Percentiles rank a stretch among this genome's conserved stretches.
phyloP scores from a whole-genome alignment of 345 rosid species.

The Eucalyptus cloeziana region DNA sequence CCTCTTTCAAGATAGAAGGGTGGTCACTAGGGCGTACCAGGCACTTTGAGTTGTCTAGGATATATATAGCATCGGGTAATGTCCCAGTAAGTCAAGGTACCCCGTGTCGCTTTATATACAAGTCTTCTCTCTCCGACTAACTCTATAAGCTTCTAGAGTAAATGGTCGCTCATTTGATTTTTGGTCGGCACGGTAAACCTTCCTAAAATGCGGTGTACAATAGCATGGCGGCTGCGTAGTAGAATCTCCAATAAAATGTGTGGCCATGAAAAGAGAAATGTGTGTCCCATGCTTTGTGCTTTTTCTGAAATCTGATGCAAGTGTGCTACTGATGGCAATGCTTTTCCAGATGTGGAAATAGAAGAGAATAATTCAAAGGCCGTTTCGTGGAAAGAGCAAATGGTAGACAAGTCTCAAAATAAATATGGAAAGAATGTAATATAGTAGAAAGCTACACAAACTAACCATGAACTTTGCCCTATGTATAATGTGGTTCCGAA shows the following conservation, averaged over 20 bases:
- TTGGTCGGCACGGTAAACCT: background rate
- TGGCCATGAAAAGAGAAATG: background rate
- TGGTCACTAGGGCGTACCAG: no score
- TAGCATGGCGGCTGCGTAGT: background rate
- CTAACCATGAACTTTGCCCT: no score
- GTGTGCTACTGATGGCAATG: background rate
- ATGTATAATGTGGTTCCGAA: background rate
- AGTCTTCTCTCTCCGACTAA: background rate
- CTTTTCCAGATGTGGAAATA: background rate
- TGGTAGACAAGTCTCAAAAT: background rate
- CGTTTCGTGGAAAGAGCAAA: background rate
- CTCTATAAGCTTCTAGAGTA: background rate
- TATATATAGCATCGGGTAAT: background rate
- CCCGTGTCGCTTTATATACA: rapidly evolving
- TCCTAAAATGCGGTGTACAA: background rate
- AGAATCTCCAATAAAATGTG: background rate
- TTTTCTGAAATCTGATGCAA: background rate
- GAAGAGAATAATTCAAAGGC: background rate
- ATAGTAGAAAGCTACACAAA: background rate
- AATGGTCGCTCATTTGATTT: background rate
- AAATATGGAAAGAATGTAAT: background rate
- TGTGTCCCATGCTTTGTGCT: background rate
- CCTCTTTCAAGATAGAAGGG: no score
- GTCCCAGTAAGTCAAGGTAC: background rate
- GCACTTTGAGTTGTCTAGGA: background rate